Evolutionary conservation across 345 rosid species (phyloP).

Genomic region (Ailanthus altissimus): DNA sequence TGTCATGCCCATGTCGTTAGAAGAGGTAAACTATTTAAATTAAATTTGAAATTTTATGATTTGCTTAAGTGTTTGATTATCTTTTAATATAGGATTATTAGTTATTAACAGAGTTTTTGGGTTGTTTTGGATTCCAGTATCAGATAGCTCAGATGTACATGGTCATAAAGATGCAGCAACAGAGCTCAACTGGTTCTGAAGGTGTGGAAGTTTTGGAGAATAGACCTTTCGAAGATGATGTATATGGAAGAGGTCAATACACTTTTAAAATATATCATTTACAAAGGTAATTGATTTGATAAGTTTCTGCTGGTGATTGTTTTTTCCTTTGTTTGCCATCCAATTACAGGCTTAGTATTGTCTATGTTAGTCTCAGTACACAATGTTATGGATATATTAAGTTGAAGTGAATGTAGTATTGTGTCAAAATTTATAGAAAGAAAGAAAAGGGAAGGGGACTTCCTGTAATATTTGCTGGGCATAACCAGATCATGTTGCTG

Average conservation of each 20-base stretch:
- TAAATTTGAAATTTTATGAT: neutral
- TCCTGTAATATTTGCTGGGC: too few relatives aligned
- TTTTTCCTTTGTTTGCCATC: neutral
- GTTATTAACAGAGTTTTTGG: neutral
- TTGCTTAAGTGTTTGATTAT: neutral
- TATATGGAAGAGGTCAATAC: constrained; percentile 55
- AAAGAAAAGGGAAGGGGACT: neutral
- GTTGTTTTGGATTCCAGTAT: constrained; percentile 47
- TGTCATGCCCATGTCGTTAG: constrained; percentile 65
- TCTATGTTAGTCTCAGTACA: neutral
- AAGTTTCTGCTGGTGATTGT: neutral
- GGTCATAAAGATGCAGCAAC: constrained; percentile 71
- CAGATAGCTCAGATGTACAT: constrained; percentile 65
- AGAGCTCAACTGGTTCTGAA: constrained; percentile 50
- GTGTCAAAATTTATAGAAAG: neutral
- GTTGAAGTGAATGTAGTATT: neutral
- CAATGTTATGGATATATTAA: neutral
- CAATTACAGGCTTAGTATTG: too few relatives aligned
- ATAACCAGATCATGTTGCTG: neutral
- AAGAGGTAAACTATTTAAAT: constrained; percentile 49
- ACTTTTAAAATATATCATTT: constrained; percentile 61
- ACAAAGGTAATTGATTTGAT: constrained; percentile 48
- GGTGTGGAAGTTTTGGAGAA: constrained; percentile 65
- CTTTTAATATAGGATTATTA: neutral
- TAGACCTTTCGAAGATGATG: constrained; percentile 45